These are phyloP conservation scores for Fragilariopsis cylindrus DNA, from an alignment of 108 stramenopile species.

Conservation along the genomic window DNA sequence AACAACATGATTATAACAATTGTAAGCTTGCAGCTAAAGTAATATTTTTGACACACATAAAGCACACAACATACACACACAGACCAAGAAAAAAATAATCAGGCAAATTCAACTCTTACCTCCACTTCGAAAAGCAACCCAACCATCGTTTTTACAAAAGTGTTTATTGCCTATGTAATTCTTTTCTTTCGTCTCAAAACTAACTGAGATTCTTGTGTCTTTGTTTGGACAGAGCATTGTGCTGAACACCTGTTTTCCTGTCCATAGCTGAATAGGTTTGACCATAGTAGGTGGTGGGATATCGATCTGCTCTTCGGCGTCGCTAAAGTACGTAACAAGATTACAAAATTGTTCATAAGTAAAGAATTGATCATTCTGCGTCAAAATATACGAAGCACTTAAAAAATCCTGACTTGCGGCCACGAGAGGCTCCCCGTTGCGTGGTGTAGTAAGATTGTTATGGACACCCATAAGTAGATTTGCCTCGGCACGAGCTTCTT, in stretches of 20 bases:
- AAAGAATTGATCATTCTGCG: conserved; percentile 95
- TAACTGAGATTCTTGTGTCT: conserved; percentile 62
- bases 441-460: conserved; percentile 94
- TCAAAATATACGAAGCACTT: conserved; percentile 93
- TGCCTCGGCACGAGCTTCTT: conserved; percentile 98
- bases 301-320: conserved; percentile 91
- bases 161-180: conserved; percentile 85
- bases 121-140: conserved; percentile 88
- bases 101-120: too few relatives aligned
- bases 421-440: conserved; percentile 98
- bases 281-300: conserved; percentile 91
- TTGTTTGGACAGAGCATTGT: conserved; percentile 87
- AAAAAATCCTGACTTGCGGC: conserved; percentile 97
- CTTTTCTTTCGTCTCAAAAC: conserved; percentile 94
- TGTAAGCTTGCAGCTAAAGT: too few relatives aligned
- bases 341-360: conserved; percentile 84
- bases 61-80: too few relatives aligned
- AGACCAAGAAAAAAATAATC: too few relatives aligned
- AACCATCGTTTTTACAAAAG: conserved; percentile 96
- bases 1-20: too few relatives aligned
- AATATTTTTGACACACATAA: too few relatives aligned
- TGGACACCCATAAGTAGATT: conserved; percentile 92
- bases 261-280: conserved; percentile 94
- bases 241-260: conserved; percentile 95
- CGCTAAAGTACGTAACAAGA: conserved; percentile 89